A percentile compares a stretch with the other conserved stretches of the same genome.
These are phyloP conservation scores for Zychaea mexicana DNA, from an alignment of 371 early-diverging fungal genomes.

Conservation along the genomic window DNA sequence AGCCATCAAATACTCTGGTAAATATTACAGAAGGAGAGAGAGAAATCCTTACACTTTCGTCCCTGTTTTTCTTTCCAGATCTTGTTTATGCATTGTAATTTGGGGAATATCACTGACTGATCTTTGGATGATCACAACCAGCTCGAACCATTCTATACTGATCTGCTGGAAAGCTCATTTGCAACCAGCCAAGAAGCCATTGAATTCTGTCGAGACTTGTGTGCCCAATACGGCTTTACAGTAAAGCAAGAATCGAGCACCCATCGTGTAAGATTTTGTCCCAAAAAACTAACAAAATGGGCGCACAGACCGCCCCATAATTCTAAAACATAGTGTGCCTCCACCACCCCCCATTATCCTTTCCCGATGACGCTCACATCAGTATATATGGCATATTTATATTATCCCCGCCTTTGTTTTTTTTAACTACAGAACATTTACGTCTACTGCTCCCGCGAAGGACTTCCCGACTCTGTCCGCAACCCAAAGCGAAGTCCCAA, in stretches of 20 bases:
- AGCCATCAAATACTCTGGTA: conserved; percentile 5
- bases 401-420: neutral
- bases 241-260: conserved; percentile 72
- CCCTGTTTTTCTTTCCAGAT: too few relatives aligned
- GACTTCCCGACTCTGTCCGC: conserved; percentile 61
- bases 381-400: neutral
- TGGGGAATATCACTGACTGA: neutral
- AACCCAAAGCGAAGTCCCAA: conserved; percentile 59
- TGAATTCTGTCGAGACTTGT: conserved; percentile 55
- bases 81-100: neutral
- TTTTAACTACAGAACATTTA: conserved; percentile 55
- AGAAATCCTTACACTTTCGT: too few relatives aligned
- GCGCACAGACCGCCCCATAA: neutral
- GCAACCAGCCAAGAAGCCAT: conserved; percentile 51
- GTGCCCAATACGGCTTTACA: conserved; percentile 63
- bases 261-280: conserved; percentile 54
- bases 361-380: too few relatives aligned
- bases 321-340: neutral
- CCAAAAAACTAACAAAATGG: neutral
- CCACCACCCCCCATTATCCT: too few relatives aligned
- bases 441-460: conserved; percentile 67
- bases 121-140: conserved; percentile 1
- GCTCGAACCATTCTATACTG: conserved; percentile 51
- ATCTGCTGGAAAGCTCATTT: conserved; percentile 41
- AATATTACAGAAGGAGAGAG: too few relatives aligned